Base-by-base conservation (phyloP, 1,284 basidiomycete species). In the Ganoderma sp. region DNA sequence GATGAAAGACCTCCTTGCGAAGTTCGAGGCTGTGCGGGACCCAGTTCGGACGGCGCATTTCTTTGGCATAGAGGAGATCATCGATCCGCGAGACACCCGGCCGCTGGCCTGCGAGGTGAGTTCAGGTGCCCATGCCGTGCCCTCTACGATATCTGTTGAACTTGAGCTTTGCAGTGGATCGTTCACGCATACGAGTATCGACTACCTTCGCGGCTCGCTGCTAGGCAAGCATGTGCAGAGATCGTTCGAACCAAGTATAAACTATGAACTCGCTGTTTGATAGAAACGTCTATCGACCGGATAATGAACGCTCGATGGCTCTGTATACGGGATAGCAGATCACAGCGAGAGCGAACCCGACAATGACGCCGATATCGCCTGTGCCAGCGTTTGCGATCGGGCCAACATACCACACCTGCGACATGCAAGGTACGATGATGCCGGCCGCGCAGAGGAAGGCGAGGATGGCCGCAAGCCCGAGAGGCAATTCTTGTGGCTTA, bases 361-460 rank as follows among this genome's bases (percentile, higher is more conserved):
- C 82, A 56, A 86, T 77, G 37, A 89, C 77, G 0, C 86, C 88
- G 70, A 89, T 85, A 72, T 90, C 87, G 0, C 88, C 88, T 5
- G 86, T 84, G 0, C 87, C 83, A 10, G 68, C 69, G 43, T 61
- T 71, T 48, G 85, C 84, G 43, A 86, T 81, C 0, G 85, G 84
- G 1, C 85, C 84, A 66, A 77, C 79, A 72, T 86, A 90, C 87
- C 86, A 90, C 28, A 80, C 84, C 68, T 90, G 88, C 50, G 84
- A 82, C 87, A 89, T 90, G 70, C 83, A 87, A 19, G 85, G 87
- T 9, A 89, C 79, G 58, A 89, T 81, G 57, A 88, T 79, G 0
- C 85, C 86, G 70, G 84, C 84, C 0, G 83, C 82, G 17, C 81
- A 81, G 0, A 78, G 52, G 70, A 88, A 87, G 0, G 87, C 81